Conservation (phyloP, 805 yeast genomes). For the Saccharomycopsis babjevae region DNA sequence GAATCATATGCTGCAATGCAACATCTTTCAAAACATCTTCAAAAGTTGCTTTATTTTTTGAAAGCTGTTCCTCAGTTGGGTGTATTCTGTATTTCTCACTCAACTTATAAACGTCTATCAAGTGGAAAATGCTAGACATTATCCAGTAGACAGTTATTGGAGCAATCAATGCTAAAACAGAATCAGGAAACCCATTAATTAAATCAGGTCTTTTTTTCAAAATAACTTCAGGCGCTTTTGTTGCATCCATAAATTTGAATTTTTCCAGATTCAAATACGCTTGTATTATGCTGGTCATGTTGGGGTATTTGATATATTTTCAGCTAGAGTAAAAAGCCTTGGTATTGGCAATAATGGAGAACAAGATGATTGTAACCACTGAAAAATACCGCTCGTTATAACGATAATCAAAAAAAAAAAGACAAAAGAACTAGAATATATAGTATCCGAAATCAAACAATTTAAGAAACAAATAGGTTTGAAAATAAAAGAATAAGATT, state of each 20-base stretch:
- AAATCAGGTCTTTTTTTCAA: slow-evolving; percentile 32
- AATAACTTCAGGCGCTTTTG: slow-evolving; percentile 23
- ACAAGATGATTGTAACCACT: too few species aligned
- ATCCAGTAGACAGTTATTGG: slow-evolving; percentile 85
- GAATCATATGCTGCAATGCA: slow-evolving; percentile 73
- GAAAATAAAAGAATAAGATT: not conserved
- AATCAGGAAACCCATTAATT: slow-evolving; percentile 59
- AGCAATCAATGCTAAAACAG: slow-evolving; percentile 53
- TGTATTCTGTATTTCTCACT: slow-evolving; percentile 85
- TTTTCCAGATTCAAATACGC: not conserved
- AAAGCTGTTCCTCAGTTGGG: slow-evolving; percentile 74
- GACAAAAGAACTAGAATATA: too few species aligned
- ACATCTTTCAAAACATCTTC: slow-evolving; percentile 73
- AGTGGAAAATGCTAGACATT: slow-evolving; percentile 61
- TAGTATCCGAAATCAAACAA: too few species aligned
- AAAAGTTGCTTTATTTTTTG: slow-evolving; percentile 66
- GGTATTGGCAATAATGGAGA: too few species aligned
- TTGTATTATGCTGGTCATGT: not conserved
- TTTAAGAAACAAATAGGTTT: not conserved
- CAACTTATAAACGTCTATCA: slow-evolving; percentile 62
- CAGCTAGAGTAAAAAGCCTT: not conserved
- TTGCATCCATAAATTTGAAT: slow-evolving; percentile 2
- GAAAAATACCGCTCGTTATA: not conserved
- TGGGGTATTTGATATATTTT: not conserved
- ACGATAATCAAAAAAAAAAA: not conserved